Conservation (phyloP, 495 filamentous ascomycete species). For the Penicillium canescens region DNA sequence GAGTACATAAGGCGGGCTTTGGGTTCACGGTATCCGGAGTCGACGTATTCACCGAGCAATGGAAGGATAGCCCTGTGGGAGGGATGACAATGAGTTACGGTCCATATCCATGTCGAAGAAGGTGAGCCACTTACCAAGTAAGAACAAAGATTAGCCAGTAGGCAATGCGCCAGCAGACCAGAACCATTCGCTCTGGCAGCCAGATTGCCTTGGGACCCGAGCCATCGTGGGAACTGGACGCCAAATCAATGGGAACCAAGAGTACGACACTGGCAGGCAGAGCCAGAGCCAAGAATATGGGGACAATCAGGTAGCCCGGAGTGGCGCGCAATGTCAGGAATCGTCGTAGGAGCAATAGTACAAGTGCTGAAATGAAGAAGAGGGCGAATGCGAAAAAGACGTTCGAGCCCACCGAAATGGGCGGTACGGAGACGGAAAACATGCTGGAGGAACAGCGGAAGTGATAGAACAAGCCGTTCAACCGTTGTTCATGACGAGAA, state of each 20-base stretch:
- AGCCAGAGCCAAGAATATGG: conserved; percentile 89
- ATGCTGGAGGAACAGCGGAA: conserved; percentile 15
- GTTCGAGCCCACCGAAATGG: conserved; percentile 59
- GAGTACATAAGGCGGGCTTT: conserved; percentile 80
- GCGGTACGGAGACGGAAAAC: conserved; percentile 30
- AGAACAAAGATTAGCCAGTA: conserved; percentile 97
- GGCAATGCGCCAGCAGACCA: conserved; percentile 86
- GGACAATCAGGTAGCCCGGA: conserved; percentile 85
- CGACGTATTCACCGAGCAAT: conserved; percentile 87
- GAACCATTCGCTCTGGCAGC: conserved; percentile 65
- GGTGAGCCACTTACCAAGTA: conserved; percentile 68
- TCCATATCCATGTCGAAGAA: neutral
- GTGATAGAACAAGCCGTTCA: conserved; percentile 8
- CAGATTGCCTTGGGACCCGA: conserved; percentile 64
- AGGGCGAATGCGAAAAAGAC: conserved; percentile 74
- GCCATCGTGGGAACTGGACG: conserved; percentile 76
- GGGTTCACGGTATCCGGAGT: conserved; percentile 87
- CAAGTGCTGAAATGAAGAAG: conserved; percentile 68
- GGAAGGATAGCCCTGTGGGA: conserved; percentile 79
- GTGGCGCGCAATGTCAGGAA: conserved; percentile 90
- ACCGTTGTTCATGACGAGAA: conserved; percentile 20
- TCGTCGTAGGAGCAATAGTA: conserved; percentile 80
- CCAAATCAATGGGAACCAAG: conserved; percentile 93
- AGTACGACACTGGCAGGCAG: conserved; percentile 93
- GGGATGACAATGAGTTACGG: conserved; percentile 6